These are phyloP conservation scores for Artemisia argyi DNA, from an alignment of 129 eudicot species.

Conservation along the genomic window DNA sequence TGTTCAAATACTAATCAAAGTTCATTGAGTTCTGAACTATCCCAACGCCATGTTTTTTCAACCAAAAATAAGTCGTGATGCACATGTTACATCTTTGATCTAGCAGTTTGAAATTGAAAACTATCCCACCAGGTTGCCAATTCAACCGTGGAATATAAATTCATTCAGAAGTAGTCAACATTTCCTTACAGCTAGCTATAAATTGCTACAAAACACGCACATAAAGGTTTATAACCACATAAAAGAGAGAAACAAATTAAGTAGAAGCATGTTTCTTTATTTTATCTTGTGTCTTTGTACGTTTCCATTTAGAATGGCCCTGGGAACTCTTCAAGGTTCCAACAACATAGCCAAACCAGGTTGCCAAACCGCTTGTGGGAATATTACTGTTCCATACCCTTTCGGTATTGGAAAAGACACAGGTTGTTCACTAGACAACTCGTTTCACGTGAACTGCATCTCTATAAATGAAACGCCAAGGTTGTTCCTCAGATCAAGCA, in stretches of 20 bases:
- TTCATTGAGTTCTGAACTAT: too few relatives aligned
- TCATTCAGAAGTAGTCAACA: too few relatives aligned
- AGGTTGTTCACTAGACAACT: constrained; percentile 16
- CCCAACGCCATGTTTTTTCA: too few relatives aligned
- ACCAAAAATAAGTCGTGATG: too few relatives aligned
- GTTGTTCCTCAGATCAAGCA: too few relatives aligned
- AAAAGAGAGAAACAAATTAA: neutral
- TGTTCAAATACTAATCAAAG: too few relatives aligned
- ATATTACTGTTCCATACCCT: constrained; percentile 28
- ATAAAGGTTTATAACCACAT: neutral
- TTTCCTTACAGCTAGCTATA: too few relatives aligned
- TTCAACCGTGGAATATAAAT: too few relatives aligned
- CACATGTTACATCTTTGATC: too few relatives aligned
- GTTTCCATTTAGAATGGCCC: neutral
- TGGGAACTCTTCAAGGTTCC: neutral
- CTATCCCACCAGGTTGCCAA: too few relatives aligned
- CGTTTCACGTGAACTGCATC: constrained; percentile 11
- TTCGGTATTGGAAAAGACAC: constrained; percentile 25
- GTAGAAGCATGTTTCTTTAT: neutral
- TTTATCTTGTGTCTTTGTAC: neutral
- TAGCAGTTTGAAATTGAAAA: too few relatives aligned
- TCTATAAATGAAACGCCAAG: neutral
- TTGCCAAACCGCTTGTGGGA: constrained; percentile 28
- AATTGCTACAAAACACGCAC: neutral
- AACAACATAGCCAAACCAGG: too few relatives aligned